These are phyloP conservation scores for Andrographis paniculata DNA, from an alignment of 305 asterid species.

Conservation along the genomic window DNA sequence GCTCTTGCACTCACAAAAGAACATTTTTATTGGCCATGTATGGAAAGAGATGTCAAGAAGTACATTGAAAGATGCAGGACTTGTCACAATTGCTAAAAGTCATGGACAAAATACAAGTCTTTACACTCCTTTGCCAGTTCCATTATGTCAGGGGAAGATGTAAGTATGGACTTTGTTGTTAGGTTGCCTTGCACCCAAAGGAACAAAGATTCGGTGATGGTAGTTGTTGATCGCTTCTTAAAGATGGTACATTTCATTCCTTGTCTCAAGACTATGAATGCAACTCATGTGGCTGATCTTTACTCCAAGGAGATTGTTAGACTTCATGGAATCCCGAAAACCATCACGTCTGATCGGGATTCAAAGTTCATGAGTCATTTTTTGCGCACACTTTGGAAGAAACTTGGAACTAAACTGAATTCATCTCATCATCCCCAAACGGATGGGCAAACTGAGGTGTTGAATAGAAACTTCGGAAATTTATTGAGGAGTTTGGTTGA, in stretches of 20 bases:
- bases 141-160: constrained; percentile 15
- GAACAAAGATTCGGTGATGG: constrained; percentile 7
- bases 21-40: background rate
- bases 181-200: no score
- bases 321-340: no score
- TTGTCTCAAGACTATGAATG: constrained; percentile 1
- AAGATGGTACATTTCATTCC: constrained; percentile 16
- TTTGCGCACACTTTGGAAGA: constrained; percentile 1
- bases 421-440: no score
- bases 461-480: background rate
- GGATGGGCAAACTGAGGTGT: background rate
- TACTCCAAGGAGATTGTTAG: no score
- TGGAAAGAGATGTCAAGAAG: background rate
- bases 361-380: constrained; percentile 3
- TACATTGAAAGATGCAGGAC: background rate
- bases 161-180: constrained; percentile 16
- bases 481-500: background rate
- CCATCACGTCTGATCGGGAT: no score
- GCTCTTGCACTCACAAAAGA: background rate
- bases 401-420: constrained; percentile 7
- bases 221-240: constrained; percentile 14
- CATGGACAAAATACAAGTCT: background rate
- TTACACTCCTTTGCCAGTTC: no score
- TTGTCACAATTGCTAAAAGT: constrained; percentile 5
- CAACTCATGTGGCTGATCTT: no score